phyloP scores from a whole-genome alignment of 139 green algal species.

The Chlorella sorokiniana region DNA sequence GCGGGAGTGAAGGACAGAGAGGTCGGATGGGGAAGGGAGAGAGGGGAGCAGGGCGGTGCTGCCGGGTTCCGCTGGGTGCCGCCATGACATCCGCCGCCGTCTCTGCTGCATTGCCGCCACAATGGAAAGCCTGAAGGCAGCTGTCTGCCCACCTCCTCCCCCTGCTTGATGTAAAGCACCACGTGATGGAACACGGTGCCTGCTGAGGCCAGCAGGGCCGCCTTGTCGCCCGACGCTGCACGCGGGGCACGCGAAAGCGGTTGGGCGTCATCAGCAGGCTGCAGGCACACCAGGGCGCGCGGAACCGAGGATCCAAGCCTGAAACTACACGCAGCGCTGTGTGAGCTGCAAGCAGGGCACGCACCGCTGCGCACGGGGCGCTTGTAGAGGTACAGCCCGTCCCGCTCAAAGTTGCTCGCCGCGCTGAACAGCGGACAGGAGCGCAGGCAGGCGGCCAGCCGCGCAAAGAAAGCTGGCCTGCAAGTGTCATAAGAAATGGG shows the following conservation, averaged over 20 bases:
- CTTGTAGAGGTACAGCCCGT: slow-evolving; percentile 60
- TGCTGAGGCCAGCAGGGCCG: slow-evolving; percentile 32
- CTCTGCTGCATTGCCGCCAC: not conserved
- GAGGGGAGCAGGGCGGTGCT: not conserved
- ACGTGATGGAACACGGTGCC: slow-evolving; percentile 54
- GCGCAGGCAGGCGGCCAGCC: slow-evolving; percentile 6
- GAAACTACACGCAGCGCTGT: not conserved
- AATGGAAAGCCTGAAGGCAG: not conserved
- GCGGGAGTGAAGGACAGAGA: not conserved
- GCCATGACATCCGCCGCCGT: not conserved
- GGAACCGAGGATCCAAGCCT: no score
- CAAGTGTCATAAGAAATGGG: not conserved
- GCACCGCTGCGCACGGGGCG: slow-evolving; percentile 33
- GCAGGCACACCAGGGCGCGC: not conserved
- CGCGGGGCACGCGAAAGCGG: not conserved
- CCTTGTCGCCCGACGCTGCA: not conserved
- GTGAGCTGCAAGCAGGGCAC: not conserved
- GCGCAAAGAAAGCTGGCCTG: slow-evolving; percentile 12
- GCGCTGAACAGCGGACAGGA: not conserved
- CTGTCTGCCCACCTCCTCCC: not conserved
- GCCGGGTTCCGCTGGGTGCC: no score
- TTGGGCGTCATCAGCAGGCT: not conserved
- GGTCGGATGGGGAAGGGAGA: not conserved
- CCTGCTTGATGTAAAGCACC: slow-evolving; percentile 47
- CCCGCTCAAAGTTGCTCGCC: slow-evolving; percentile 9